Evolutionary conservation across 2,329 filamentous ascomycete genomes (phyloP).

Genomic region (Camptophora hylomeconis): DNA sequence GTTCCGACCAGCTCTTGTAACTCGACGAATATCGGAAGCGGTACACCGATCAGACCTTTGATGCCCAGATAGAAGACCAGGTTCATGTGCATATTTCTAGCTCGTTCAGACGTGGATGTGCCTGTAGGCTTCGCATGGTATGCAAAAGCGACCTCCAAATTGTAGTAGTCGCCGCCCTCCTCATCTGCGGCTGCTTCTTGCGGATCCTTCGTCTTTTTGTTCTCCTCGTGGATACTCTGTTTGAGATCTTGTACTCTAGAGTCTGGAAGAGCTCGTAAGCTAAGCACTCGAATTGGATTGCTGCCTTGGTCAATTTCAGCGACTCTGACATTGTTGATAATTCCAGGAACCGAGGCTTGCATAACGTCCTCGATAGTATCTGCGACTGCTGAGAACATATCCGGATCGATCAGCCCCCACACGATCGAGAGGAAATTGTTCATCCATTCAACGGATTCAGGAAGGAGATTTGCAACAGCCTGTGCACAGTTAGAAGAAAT

Average conservation of each 20-base stretch:
- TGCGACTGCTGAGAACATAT: conserved; percentile 86
- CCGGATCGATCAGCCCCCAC: conserved; percentile 87
- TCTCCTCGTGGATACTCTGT: conserved; percentile 63
- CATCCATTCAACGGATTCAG: conserved; percentile 92
- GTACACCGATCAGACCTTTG: conserved; percentile 78
- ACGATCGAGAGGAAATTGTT: conserved; percentile 74
- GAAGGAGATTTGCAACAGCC: conserved; percentile 76
- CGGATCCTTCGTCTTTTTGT: conserved; percentile 68
- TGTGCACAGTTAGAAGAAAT: conserved; percentile 18
- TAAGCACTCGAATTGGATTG: conserved; percentile 80
- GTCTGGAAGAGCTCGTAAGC: conserved; percentile 74
- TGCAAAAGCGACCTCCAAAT: conserved; percentile 77
- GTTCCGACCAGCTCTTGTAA: conserved; percentile 85
- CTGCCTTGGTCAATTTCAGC: conserved; percentile 89
- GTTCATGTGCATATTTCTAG: conserved; percentile 94
- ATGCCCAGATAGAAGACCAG: conserved; percentile 86
- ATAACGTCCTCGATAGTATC: conserved; percentile 93
- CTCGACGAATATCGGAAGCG: conserved; percentile 78
- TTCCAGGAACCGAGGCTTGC: conserved; percentile 80
- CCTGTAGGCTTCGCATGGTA: conserved; percentile 75
- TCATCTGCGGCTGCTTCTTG: conserved; percentile 81
- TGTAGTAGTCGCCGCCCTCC: conserved; percentile 85
- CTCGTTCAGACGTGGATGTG: conserved; percentile 61
- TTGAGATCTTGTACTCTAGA: conserved; percentile 70
- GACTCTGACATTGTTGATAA: conserved; percentile 90